These are phyloP conservation scores for Rhodamnia argentea DNA, from an alignment of 345 rosid genomes.

Conservation along the genomic window DNA sequence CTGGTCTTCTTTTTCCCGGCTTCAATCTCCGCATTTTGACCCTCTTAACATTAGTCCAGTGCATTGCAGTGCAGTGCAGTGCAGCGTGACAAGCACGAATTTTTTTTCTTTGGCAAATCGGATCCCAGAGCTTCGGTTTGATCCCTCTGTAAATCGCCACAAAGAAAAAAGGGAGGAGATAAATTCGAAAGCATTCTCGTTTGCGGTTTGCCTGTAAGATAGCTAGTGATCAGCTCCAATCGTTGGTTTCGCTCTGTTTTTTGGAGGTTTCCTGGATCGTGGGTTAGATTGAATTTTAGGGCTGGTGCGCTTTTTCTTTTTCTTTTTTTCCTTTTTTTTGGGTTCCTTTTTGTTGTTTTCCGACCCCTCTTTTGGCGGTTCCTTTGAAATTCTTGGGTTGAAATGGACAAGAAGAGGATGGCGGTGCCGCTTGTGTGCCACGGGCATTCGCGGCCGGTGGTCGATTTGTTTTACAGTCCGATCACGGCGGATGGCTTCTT, in stretches of 20 bases:
- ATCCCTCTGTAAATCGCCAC: not conserved
- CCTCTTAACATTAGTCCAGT: not conserved
- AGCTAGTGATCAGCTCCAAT: not conserved
- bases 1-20: not conserved
- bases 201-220: not conserved
- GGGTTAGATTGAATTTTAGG: not conserved
- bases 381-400: not conserved
- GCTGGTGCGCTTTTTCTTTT: not conserved
- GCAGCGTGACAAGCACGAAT: not conserved
- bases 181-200: not conserved
- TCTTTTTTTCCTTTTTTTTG: not conserved
- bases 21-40: not conserved
- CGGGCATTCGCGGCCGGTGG: constrained; percentile 62
- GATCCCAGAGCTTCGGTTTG: not conserved
- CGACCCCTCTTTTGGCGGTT: not conserved
- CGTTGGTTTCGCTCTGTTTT: not conserved
- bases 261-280: not conserved
- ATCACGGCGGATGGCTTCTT: constrained; percentile 54
- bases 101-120: not conserved
- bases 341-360: not conserved
- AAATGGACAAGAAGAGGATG: constrained; percentile 53
- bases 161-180: not conserved
- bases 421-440: constrained; percentile 54
- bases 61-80: no score
- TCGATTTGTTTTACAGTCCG: constrained; percentile 57